Conservation (phyloP, 768 basidiomycete genomes). For the Hericium rajendrae region DNA sequence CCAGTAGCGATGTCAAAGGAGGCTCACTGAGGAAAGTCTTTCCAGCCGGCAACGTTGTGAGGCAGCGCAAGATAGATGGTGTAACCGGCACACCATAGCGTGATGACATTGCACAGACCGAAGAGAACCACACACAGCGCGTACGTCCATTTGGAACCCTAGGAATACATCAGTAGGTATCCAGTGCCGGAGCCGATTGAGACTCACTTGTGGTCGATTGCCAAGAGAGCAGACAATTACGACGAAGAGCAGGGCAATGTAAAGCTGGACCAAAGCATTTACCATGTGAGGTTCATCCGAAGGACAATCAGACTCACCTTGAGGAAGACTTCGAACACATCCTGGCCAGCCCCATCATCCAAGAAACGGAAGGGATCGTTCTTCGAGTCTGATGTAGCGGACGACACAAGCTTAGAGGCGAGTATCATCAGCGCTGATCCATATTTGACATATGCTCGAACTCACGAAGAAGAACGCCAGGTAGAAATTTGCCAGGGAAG, state of each 20-base stretch:
- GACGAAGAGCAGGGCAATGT: constrained; percentile 78
- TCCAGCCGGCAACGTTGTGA: constrained; percentile 67
- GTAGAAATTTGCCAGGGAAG: constrained; percentile 87
- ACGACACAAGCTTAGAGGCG: constrained; percentile 56
- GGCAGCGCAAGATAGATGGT: constrained; percentile 83
- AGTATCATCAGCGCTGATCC: constrained; percentile 17
- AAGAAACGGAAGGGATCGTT: constrained; percentile 78
- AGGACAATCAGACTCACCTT: constrained; percentile 23
- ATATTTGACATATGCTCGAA: constrained; percentile 15
- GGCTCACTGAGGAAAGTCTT: constrained; percentile 56
- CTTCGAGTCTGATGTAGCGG: constrained; percentile 49
- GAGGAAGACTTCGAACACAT: constrained; percentile 72
- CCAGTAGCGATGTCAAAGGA: too few species aligned
- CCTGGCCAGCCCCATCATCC: constrained; percentile 56
- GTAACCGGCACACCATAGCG: constrained; percentile 84
- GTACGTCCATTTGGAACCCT: constrained; percentile 86
- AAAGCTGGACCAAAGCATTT: constrained; percentile 40
- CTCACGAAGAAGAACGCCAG: constrained; percentile 89
- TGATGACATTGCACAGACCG: constrained; percentile 68
- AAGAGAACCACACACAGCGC: constrained; percentile 66
- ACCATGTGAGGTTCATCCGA: not conserved
- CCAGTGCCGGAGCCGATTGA: not conserved
- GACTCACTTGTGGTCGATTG: constrained; percentile 64
- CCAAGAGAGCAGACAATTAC: constrained; percentile 82
- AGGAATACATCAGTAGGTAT: not conserved